phyloP scores from a whole-genome alignment of 495 filamentous ascomycete genomes.

The Saxophila tyrrhenica region DNA sequence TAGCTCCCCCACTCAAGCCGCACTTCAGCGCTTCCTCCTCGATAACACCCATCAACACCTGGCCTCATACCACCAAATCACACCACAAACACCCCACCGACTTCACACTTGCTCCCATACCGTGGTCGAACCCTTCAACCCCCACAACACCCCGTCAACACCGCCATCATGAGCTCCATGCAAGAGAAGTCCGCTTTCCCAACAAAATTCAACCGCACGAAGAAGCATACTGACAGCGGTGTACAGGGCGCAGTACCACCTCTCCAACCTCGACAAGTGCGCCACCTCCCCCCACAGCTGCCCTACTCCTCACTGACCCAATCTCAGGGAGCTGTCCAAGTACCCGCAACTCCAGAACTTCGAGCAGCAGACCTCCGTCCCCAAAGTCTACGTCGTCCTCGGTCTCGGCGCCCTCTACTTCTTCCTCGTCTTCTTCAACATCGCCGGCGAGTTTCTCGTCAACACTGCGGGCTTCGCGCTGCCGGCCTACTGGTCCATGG shows the following conservation, averaged over 20 bases:
- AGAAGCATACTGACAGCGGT: background rate
- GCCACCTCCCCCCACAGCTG: background rate
- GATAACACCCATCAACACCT: background rate
- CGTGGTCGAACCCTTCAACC: background rate
- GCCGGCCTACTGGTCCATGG: conserved; percentile 90
- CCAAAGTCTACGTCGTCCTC: conserved; percentile 91
- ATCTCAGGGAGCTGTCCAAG: conserved; percentile 67
- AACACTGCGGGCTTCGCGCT: conserved; percentile 92
- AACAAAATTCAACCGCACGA: background rate
- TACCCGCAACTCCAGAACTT: conserved; percentile 92
- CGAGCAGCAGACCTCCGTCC: conserved; percentile 87
- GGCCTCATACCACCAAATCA: background rate
- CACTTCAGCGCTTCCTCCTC: background rate
- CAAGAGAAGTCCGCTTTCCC: conserved; percentile 5
- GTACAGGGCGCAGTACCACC: conserved; percentile 13
- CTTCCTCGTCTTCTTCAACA: conserved; percentile 98
- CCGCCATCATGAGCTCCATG: conserved; percentile 4
- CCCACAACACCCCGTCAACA: background rate
- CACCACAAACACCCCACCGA: background rate
- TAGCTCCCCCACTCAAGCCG: background rate
- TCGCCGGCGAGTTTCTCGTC: conserved; percentile 89
- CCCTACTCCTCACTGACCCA: background rate
- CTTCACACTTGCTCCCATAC: background rate
- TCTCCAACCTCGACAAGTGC: conserved; percentile 9
- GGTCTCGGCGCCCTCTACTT: conserved; percentile 81